A percentile compares a stretch with the other conserved stretches of the same genome.
These are phyloP conservation scores for Clonostachys byssicola DNA, from an alignment of 2,329 filamentous ascomycete genomes.

Conservation along the genomic window DNA sequence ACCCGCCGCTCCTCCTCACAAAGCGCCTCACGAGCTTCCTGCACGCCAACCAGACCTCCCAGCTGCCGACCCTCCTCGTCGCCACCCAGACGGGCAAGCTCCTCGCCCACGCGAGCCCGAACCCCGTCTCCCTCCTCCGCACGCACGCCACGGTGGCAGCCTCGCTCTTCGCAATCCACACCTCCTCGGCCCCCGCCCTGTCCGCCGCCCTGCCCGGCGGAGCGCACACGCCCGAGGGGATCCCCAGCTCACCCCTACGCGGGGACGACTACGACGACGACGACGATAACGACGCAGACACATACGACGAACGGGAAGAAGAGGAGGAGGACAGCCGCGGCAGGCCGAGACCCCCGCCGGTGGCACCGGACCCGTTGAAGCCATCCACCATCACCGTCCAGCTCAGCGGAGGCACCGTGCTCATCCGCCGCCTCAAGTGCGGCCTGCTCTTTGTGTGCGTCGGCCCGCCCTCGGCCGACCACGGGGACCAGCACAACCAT, in stretches of 20 bases:
- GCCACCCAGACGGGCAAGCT: slow-evolving; percentile 58
- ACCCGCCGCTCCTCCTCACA: slow-evolving; percentile 58
- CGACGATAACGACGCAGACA: slow-evolving; percentile 8
- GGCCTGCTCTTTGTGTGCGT: slow-evolving; percentile 60
- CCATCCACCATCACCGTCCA: slow-evolving; percentile 51
- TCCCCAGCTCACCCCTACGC: slow-evolving; percentile 13
- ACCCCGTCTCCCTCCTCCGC: slow-evolving; percentile 52
- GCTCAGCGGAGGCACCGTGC: slow-evolving; percentile 52
- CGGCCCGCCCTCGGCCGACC: slow-evolving; percentile 30
- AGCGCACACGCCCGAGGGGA: slow-evolving; percentile 18
- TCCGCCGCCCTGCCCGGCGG: slow-evolving; percentile 32
- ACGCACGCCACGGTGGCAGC: slow-evolving; percentile 62
- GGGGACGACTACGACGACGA: slow-evolving; percentile 15
- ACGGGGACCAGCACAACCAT: slow-evolving; percentile 20
- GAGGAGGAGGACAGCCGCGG: slow-evolving; percentile 6
- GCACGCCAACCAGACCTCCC: slow-evolving; percentile 49
- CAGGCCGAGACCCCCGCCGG: background rate
- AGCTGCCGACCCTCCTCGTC: slow-evolving; percentile 56
- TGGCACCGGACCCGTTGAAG: slow-evolving; percentile 14
- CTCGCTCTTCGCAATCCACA: slow-evolving; percentile 56
- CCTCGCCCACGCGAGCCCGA: slow-evolving; percentile 54
- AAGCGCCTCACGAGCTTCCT: slow-evolving; percentile 62
- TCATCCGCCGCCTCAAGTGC: slow-evolving; percentile 53
- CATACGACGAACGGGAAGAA: slow-evolving; percentile 11
- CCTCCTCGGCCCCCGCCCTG: slow-evolving; percentile 33